Percentiles rank a stretch among this genome's conserved stretches.
These are phyloP conservation scores for Ceratobasidium sp. DNA, from an alignment of 1,284 basidiomycete species.

Conservation along the genomic window DNA sequence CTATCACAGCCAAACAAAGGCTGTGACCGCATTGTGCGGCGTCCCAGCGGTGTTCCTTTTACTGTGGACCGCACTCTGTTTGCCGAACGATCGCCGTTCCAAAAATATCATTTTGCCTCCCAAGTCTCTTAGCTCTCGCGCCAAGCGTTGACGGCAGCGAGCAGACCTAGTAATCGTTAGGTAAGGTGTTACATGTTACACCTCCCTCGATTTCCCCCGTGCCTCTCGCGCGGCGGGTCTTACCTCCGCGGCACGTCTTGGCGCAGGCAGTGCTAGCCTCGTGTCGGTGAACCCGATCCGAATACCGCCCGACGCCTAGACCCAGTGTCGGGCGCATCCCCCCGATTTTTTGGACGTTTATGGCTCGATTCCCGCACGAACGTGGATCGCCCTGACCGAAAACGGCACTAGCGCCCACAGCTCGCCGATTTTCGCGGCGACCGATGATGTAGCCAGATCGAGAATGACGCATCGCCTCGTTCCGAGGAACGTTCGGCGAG, in stretches of 20 bases:
- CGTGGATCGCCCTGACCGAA: not conserved
- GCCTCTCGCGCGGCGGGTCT: not conserved
- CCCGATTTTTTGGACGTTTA: not conserved
- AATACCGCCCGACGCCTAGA: not conserved
- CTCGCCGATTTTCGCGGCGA: conserved; percentile 18
- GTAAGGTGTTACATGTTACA: not conserved
- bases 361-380: not conserved
- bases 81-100: not conserved
- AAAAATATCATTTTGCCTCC: conserved; percentile 9
- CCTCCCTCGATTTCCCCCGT: not conserved
- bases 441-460: conserved; percentile 13
- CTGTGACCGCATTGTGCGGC: not conserved
- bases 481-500: conserved; percentile 6
- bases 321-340: not conserved
- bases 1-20: conserved; percentile 2
- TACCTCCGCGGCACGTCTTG: not conserved
- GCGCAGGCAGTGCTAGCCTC: not conserved
- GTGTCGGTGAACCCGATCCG: not conserved
- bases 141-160: conserved; percentile 12
- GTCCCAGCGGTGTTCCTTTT: not conserved
- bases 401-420: not conserved
- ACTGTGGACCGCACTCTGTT: conserved; percentile 7
- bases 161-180: conserved; percentile 7
- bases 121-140: conserved; percentile 29
- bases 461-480: conserved; percentile 15